Conservation (phyloP, 352 stramenopile species). For the Phytophthora brassicae region DNA sequence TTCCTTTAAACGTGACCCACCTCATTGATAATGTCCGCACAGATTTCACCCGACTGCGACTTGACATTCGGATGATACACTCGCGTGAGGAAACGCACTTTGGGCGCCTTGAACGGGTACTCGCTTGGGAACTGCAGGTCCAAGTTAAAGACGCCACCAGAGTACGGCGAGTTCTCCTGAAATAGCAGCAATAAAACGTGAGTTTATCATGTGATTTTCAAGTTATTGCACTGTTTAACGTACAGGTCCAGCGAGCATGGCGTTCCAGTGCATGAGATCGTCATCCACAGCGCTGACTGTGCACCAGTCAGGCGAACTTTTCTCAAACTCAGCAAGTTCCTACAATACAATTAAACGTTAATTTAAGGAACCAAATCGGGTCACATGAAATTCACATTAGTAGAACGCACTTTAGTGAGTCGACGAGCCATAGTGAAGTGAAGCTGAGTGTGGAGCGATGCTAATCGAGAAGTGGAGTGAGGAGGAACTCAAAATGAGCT, state of each 20-base stretch:
- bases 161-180: constrained; percentile 86
- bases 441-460: constrained; percentile 12
- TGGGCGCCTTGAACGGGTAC: constrained; percentile 96
- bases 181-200: constrained; percentile 4
- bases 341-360: constrained; percentile 22
- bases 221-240: constrained; percentile 12
- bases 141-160: constrained; percentile 92
- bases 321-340: constrained; percentile 88
- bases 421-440: constrained; percentile 61
- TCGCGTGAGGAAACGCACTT: constrained; percentile 93
- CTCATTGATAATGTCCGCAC: constrained; percentile 93
- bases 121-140: constrained; percentile 95
- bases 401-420: constrained; percentile 68
- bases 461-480: constrained; percentile 34
- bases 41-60: constrained; percentile 95
- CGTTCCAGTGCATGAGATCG: constrained; percentile 91
- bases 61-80: constrained; percentile 98
- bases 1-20: constrained; percentile 21
- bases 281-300: constrained; percentile 86
- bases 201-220: background rate
- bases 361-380: background rate
- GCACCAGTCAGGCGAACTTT: constrained; percentile 90
- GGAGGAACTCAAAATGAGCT: no score
- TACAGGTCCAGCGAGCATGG: constrained; percentile 89
- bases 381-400: background rate